Conservation (phyloP, 768 basidiomycete species). For the Tephrocybe sp. region DNA sequence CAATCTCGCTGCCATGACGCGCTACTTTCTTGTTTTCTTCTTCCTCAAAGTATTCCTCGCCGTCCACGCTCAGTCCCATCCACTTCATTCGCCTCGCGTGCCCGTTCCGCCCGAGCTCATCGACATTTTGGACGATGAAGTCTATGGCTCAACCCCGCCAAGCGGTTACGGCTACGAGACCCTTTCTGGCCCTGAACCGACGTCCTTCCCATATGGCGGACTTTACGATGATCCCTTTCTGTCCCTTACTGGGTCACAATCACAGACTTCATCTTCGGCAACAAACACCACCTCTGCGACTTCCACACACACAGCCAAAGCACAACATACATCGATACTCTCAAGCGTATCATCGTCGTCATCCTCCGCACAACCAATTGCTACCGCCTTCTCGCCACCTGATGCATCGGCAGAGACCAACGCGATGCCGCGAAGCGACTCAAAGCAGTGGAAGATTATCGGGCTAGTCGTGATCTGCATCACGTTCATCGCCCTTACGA, state of each 20-base stretch:
- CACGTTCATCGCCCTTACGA: conserved; percentile 52
- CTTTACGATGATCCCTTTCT: conserved; percentile 2
- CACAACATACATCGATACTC: background rate
- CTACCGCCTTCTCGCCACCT: conserved; percentile 4
- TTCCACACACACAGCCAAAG: background rate
- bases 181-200: background rate
- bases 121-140: conserved; percentile 15
- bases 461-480: conserved; percentile 68
- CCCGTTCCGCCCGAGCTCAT: conserved; percentile 5
- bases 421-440: conserved; percentile 39
- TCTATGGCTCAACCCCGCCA: conserved; percentile 8
- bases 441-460: conserved; percentile 66
- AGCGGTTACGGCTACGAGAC: conserved; percentile 7
- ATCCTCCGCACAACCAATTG: background rate
- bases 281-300: conserved; percentile 3
- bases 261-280: conserved; percentile 1
- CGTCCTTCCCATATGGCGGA: conserved; percentile 12
- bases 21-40: conserved; percentile 4
- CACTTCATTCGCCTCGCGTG: conserved; percentile 2
- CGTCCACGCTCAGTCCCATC: conserved; percentile 16
- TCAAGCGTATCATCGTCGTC: background rate
- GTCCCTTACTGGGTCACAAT: conserved; percentile 6
- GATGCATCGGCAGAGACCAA: conserved; percentile 15
- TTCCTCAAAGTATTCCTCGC: conserved; percentile 10
- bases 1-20: conserved; percentile 10